phyloP scores from a whole-genome alignment of 345 rosid genomes.

The Microcos paniculata region DNA sequence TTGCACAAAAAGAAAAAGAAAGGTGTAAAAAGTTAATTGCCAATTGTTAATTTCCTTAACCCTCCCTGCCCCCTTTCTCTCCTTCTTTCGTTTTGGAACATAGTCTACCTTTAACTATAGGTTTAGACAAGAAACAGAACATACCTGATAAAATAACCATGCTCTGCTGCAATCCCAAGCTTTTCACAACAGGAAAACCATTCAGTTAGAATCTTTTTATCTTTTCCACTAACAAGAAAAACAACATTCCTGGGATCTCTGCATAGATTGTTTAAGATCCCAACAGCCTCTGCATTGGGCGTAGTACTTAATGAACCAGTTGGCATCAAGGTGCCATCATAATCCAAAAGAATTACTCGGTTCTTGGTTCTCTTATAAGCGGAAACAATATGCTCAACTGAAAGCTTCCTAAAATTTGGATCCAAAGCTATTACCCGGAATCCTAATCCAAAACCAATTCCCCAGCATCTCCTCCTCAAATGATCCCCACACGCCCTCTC shows the following conservation, averaged over 20 bases:
- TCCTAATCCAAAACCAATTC: constrained; percentile 90
- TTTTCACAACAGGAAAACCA: constrained; percentile 76
- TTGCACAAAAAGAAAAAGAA: not conserved
- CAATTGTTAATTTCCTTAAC: not conserved
- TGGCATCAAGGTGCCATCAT: constrained; percentile 75
- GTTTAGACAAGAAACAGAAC: not conserved
- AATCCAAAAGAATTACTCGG: constrained; percentile 86
- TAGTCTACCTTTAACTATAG: too few relatives aligned
- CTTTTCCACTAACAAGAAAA: constrained; percentile 85
- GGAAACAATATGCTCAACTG: constrained; percentile 84
- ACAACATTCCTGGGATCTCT: constrained; percentile 78
- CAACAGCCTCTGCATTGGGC: constrained; percentile 58
- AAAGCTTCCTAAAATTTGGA: constrained; percentile 86
- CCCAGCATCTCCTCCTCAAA: constrained; percentile 84
- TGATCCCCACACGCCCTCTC: constrained; percentile 89
- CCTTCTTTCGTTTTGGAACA: not conserved
- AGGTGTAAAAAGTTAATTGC: not conserved
- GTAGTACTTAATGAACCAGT: constrained; percentile 53
- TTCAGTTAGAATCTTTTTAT: constrained; percentile 55
- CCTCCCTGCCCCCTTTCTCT: not conserved
- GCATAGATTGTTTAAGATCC: constrained; percentile 62
- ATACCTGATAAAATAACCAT: constrained; percentile 82
- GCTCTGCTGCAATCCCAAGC: constrained; percentile 90
- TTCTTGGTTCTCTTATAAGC: constrained; percentile 80
- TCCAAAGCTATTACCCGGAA: constrained; percentile 88